Conservation (phyloP, 345 rosid genomes). For the Dimocarpus longan region DNA sequence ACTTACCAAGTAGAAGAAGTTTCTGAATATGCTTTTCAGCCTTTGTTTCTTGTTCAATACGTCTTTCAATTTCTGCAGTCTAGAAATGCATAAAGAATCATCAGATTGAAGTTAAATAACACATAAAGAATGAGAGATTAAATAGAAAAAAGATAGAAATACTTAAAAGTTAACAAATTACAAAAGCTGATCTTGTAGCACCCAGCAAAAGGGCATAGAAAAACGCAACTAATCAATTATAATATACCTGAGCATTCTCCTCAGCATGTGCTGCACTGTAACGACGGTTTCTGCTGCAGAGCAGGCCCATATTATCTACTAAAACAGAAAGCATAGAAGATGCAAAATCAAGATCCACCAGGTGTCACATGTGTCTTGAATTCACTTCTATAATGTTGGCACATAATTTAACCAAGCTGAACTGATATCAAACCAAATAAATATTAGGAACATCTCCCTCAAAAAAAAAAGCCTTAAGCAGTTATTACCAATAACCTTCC, state of each 20-base stretch:
- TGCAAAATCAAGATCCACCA: slow-evolving; percentile 33
- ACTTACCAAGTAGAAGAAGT: slow-evolving; percentile 86
- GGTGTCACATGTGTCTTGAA: slow-evolving; percentile 24
- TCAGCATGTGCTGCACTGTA: slow-evolving; percentile 69
- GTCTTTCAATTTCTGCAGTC: slow-evolving; percentile 92
- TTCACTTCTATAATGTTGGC: slow-evolving; percentile 23
- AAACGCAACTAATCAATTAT: neutral
- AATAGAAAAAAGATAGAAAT: neutral
- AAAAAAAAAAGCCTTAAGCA: slow-evolving; percentile 1
- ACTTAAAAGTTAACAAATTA: neutral
- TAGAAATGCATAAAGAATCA: slow-evolving; percentile 33
- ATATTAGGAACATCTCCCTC: slow-evolving; percentile 12
- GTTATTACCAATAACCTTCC: slow-evolving; percentile 6
- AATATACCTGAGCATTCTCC: slow-evolving; percentile 79
- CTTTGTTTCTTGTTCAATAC: slow-evolving; percentile 93
- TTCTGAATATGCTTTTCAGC: slow-evolving; percentile 95
- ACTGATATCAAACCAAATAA: slow-evolving; percentile 28
- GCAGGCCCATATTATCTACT: slow-evolving; percentile 72
- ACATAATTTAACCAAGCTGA: slow-evolving; percentile 25
- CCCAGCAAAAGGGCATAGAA: slow-evolving; percentile 9
- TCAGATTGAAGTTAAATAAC: slow-evolving; percentile 9
- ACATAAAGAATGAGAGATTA: neutral
- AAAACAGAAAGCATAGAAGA: slow-evolving; percentile 52
- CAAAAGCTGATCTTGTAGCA: neutral
- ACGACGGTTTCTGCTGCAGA: slow-evolving; percentile 75